Conservation (phyloP, 2,329 filamentous ascomycete species). For the Hymenotorrendiella dingleyae region DNA sequence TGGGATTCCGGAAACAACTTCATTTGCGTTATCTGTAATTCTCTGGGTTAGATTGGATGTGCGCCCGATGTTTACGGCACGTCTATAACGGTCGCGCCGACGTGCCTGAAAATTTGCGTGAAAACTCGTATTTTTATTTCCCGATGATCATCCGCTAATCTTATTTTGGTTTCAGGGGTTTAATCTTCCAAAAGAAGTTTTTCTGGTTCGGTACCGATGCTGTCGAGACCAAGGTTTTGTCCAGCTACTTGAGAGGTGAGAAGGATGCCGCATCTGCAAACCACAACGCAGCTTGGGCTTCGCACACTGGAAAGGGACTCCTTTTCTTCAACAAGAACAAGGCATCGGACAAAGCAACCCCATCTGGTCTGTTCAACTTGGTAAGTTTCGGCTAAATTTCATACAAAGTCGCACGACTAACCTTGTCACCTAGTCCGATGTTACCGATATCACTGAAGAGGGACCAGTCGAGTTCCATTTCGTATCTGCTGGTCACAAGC, state of each 20-base stretch:
- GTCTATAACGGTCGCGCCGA: too few species aligned
- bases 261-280: constrained; percentile 70
- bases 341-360: constrained; percentile 71
- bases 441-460: constrained; percentile 63
- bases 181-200: constrained; percentile 84
- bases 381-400: constrained; percentile 45
- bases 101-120: too few species aligned
- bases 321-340: constrained; percentile 79
- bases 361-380: constrained; percentile 77
- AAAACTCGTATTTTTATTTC: too few species aligned
- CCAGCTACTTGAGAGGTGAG: constrained; percentile 77
- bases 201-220: constrained; percentile 79
- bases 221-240: constrained; percentile 67
- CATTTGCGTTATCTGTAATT: too few species aligned
- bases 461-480: constrained; percentile 79
- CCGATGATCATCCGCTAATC: constrained; percentile 1
- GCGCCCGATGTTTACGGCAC: too few species aligned
- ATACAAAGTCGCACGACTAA: constrained; percentile 1
- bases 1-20: neutral
- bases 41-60: too few species aligned
- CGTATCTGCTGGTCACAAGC: constrained; percentile 81
- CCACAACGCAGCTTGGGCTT: constrained; percentile 80
- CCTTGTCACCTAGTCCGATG: constrained; percentile 44
- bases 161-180: constrained; percentile 54
- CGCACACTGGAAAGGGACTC: constrained; percentile 90